Base-by-base conservation (phyloP, 371 early-diverging fungal genomes). In the Saksenaea oblongispora region DNA sequence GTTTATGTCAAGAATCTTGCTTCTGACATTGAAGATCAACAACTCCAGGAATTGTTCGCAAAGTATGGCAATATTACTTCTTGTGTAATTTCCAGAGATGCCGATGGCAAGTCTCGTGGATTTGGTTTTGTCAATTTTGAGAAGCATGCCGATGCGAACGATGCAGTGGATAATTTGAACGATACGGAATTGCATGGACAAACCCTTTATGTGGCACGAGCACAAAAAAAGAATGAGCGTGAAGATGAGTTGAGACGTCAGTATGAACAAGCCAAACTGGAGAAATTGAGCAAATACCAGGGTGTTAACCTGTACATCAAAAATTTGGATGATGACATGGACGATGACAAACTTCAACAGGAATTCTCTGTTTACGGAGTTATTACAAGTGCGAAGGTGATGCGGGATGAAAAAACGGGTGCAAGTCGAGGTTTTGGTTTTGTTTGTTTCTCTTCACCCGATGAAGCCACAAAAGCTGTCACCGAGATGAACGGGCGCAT, bases 1-100 rank as follows among this genome's bases (percentile, higher is more conserved):
- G 88, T 99, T 61, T 99, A 97, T 83, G 91, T 99, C 73, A 99
- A 98, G 89, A 98, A 98, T 87, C 75, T 99, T 63, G 95, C 93
- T 64, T 83, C 88, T 61, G 83, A 86, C 54, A 89, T 98, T 62
- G 83, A 84, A 59, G 91, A 97, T 71, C 92, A 92, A 14, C 89
- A 92, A 72, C 88, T 99, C 66, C 71, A 78, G 42, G 87, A 87
- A 61, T 70, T 99, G 81, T 99, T 99, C 78, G 70, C 71, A 53
- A 82, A 85, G 72, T 97, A 83, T 70, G 99, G 99, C 44, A 74
- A 82, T 54, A 90, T 95, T 78, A 94, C 93, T 63, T 98, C 95
- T 58, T 90, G 87, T 56, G 79, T 88, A 58, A 70, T 96, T 63
- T 79, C 83, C 65, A 79, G 79, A 24, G 93, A 93, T 72, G 94